phyloP scores from a whole-genome alignment of 441 rosid species.

The Viola pubescens region DNA sequence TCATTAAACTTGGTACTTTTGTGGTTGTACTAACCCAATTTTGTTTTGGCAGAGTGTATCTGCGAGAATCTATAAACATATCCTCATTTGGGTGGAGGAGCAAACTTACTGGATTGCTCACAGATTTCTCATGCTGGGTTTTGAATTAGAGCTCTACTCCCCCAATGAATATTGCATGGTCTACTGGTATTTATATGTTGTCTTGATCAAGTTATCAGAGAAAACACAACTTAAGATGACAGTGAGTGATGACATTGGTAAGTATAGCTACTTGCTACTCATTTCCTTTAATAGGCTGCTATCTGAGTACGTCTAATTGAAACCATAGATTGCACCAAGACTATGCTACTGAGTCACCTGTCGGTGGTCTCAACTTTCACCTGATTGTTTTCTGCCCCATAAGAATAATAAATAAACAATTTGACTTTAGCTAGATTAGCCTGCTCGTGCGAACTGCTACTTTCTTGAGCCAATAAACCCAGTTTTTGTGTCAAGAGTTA shows the following conservation, averaged over 20 bases:
- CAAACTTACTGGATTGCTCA: slow-evolving; percentile 90
- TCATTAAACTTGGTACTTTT: neutral
- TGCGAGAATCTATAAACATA: slow-evolving; percentile 42
- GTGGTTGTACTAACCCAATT: neutral
- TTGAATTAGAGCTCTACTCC: slow-evolving; percentile 90
- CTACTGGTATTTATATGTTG: slow-evolving; percentile 80
- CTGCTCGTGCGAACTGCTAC: slow-evolving; percentile 3
- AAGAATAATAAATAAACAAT: neutral
- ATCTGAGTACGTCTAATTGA: neutral
- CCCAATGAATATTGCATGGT: slow-evolving; percentile 90
- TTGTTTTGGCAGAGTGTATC: slow-evolving; percentile 49
- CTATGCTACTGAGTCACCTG: neutral
- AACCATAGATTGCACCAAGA: neutral
- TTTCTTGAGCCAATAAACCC: neutral
- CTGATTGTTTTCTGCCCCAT: neutral
- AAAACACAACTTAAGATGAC: slow-evolving; percentile 62
- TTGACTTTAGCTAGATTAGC: neutral
- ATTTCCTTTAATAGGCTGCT: slow-evolving; percentile 5
- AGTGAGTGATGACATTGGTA: slow-evolving; percentile 36
- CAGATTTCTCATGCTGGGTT: slow-evolving; percentile 82
- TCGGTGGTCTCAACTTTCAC: neutral
- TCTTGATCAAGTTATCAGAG: slow-evolving; percentile 72
- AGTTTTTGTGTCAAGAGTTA: no score
- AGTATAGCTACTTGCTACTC: slow-evolving; percentile 9
- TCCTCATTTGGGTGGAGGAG: slow-evolving; percentile 88